Base-by-base conservation (phyloP, 192 early-diverging fungal species). In the Fimicolochytrium jonesii region DNA sequence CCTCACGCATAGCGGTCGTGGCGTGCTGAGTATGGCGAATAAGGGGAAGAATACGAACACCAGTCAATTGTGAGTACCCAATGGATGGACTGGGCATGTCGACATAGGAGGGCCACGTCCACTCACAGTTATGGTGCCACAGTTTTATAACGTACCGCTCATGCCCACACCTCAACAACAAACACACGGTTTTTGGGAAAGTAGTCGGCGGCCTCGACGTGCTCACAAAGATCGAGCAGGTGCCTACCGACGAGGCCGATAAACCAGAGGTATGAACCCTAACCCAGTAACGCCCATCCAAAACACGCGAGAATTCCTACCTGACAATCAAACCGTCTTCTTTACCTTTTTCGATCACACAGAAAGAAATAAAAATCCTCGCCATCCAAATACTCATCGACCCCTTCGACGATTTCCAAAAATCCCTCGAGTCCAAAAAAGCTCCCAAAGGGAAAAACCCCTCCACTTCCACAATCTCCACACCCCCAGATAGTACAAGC, bases 11-110 rank as follows among this genome's bases (percentile, higher is more conserved):
- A 80, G 86, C 22, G 84, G 72, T 22, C 81, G 91, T 22, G 96
- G 95, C 5, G 71, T 95, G 15, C 76, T 99, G 37, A 88, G 87
- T 25, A 97, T 99, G 95, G 96, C 96, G 2, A 99, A 99, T 73
- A 82, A 84, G 28, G 96, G 96, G 18, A 85, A 87, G 34, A 80
- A 92, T 44, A 97, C 95, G 20, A 99, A 99, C 66, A 75, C 77
- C 10, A 93, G 90, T 0, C 93, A 85, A 63, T 86, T 86, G 69
- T 83, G 56, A 48, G 69, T 51, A 2, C 3, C 20, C 3, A 5
- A 2, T 11, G 10, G 52, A 34, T 15, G 15, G 32, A 22, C 18
- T 29, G 48, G 4, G 23, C 29, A 4, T 33, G 30, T 30, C 20
- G 22, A 17, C 5, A 18, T 42, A 7, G 1, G 25, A 2, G n/a